Base-by-base conservation (phyloP, 768 basidiomycete species). In the Omphalotus guepiniiformis region DNA sequence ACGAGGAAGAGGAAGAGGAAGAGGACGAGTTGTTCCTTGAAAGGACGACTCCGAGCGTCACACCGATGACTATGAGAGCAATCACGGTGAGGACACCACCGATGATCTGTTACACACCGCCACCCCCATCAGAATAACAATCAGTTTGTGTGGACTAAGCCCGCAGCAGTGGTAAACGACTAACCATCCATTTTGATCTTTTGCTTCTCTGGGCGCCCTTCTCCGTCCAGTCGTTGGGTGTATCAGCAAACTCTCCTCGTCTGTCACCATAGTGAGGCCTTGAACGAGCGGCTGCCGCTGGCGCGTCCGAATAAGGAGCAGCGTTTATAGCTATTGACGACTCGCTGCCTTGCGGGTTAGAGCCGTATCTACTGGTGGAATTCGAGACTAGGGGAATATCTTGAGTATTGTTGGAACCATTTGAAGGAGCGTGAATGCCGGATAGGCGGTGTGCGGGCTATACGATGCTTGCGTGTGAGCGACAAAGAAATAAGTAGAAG, bases 1-100 rank as follows among this genome's bases (percentile, higher is more conserved):
- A 27, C 6, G 25, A 26, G 32, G 48, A 46, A 5, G 46, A 42
- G 3, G 49, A 47, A 35, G 44, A 30, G 34, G 44, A 19, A 6
- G 54, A 46, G 29, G 45, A 39, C 11, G 26, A 28, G 18, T 47
- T 29, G 7, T 47, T 47, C 22, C 23, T 47, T 6, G 46, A 47
- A 9, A 47, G 37, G 5, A 72, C 64, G 16, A 90, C 76, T 9
- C 85, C 82, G 6, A 83, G 73, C 21, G 74, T 80, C 28, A 74
- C 71, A 6, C 67, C 78, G 26, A 79, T 72, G 44, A 71, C 63
- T 15, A 74, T 59, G 0, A 71, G 26, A n/a, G n/a, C n/a, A 15
- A 53, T 57, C 40, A 80, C 39, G 3, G 65, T 50, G 3, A 71
- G 56, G 27, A 47, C 34, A 9, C n/a, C 46, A 38, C 77, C 77